Evolutionary conservation across 345 rosid species (phyloP), one percentile per base, ranked within the genome.

Genomic region (Cochlearia excelsa): DNA sequence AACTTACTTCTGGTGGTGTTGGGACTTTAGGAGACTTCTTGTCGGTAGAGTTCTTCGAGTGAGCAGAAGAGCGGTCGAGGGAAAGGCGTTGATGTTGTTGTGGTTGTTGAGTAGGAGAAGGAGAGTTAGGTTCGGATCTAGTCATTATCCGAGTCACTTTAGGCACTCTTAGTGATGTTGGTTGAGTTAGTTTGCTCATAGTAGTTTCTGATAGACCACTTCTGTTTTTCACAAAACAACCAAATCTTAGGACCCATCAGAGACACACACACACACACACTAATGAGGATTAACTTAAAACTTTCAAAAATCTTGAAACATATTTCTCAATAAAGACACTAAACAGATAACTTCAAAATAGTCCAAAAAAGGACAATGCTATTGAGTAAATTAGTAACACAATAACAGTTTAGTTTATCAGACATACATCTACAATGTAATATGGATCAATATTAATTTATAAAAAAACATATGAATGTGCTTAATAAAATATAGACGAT

Each of bases 1-100:
- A 7, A 69, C 82, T 84, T 78, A 89, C 99, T 48, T 85, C 92
- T 44, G 88, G 78, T n/a, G 87, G 77, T 4, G 92, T 68, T 63
- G 80, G 52, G 62, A 78, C 72, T 76, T 80, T 84, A 0, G 85
- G 81, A 0, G 87, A 78, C 57, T 88, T 69, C 54, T 89, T 87
- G 29, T 81, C 92, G 64, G 74, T 16, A 16, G 81, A 16, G 29
- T 84, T 73, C 80, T 82, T 92, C 1, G 90, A 75, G 75, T 68
- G 67, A 55, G 78, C 61, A 11, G 84, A 60, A 41, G 98, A 85
- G 27, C 81, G 82, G 26, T 89, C 86, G n/a, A 76, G 8, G 0
- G 94, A 88, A 70, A 26, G 66, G 10, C 72, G 66, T n/a, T 72
- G 75, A 68, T 69, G 84, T 16, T 16, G 23, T 16, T 16, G 23